Evolutionary conservation across 176 grass and related monocot genomes (phyloP), one percentile per base, ranked within the genome.

Genomic region (Oryza glaberrima): DNA sequence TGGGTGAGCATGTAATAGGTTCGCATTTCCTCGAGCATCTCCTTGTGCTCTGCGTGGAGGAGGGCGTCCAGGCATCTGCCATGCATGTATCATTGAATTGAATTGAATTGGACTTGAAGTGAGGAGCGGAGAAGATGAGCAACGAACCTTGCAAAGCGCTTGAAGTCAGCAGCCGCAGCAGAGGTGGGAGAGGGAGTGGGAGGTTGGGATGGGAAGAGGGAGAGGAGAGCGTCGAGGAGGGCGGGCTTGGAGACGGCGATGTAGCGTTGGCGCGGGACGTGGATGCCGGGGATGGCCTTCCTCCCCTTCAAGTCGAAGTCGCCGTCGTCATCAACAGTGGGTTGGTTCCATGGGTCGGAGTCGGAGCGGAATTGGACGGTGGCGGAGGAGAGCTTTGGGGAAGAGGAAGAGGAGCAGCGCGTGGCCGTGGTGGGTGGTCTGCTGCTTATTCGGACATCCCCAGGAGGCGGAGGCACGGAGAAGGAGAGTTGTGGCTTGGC

Each of bases 21-120:
- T 44, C 93, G 93, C 96, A 95, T 98, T 58, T 98, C 91, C 84
- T 98, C 96, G 26, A 98, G 89, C 73, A 93, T 80, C 83, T 81
- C 73, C 90, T 92, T 98, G 85, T 98, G 96, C 83, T 98, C 96
- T 11, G 96, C 96, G 78, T 98, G 93, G 25, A 98, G 83, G 69
- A 98, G 91, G 7, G 89, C 88, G 69, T 98, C 96, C 84, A 98
- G 86, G 77, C 76, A 92, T 78, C 95, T 95, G 38, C 30, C 30
- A 32, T 32, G 30, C 48, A 41, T 34, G 1, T 52, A 32, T 32
- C 30, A 32, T 17, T 7, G 15, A 38, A 1, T 54, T 19, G 3
- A 3, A 3, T 51, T 36, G 35, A 36, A 36, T 36, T 16, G 14
- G 48, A 32, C 30, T 32, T 32, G 30, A 3, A 51, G 14, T 16